A percentile compares a stretch with the other conserved stretches of the same genome.
These are phyloP conservation scores for Pyrus hybrid DNA, from an alignment of 331 rosid species.

Conservation along the genomic window DNA sequence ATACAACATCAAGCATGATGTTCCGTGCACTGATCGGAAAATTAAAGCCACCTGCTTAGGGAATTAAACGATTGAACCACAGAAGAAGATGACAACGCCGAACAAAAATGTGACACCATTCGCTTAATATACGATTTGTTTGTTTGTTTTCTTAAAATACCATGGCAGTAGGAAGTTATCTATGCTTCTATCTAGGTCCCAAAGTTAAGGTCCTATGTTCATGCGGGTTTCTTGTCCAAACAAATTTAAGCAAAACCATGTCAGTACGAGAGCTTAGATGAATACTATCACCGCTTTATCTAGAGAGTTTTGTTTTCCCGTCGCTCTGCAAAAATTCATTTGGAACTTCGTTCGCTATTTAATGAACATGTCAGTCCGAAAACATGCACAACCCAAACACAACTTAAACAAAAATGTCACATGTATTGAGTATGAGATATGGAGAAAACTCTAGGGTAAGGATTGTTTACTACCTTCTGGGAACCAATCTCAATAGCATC, in stretches of 20 bases:
- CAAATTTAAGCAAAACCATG: neutral
- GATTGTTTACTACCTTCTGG: constrained; percentile 36
- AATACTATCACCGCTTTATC: neutral
- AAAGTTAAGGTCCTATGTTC: neutral
- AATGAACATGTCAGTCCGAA: neutral
- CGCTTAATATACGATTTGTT: neutral
- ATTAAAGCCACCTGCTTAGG: neutral
- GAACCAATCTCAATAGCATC: constrained; percentile 74
- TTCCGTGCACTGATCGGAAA: neutral
- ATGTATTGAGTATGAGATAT: neutral
- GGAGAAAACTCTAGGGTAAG: neutral
- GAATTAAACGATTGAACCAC: neutral
- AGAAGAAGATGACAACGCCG: neutral
- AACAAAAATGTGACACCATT: neutral
- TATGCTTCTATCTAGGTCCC: neutral
- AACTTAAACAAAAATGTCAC: neutral
- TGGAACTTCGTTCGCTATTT: neutral
- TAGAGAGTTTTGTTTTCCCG: neutral
- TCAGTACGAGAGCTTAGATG: neutral
- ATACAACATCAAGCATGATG: neutral
- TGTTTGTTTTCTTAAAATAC: no score
- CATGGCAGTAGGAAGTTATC: neutral
- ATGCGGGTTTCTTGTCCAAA: neutral
- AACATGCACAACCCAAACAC: neutral
- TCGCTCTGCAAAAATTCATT: neutral